Conservation (phyloP, 208 protist species). For the Crithidia sp. region DNA sequence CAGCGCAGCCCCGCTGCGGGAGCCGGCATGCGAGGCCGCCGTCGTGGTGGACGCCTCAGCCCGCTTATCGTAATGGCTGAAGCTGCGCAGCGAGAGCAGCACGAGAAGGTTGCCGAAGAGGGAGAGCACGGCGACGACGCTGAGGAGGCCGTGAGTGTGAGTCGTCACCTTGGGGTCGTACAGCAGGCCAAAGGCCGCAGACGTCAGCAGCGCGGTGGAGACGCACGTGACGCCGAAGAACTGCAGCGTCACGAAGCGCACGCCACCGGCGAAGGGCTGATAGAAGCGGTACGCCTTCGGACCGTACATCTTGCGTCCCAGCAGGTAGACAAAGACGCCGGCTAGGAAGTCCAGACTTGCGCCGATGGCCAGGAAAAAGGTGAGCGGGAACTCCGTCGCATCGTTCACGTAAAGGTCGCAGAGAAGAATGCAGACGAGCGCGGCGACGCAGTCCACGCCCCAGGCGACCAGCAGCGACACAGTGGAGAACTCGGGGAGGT, state of each 20-base stretch:
- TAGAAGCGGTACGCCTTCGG: conserved; percentile 67
- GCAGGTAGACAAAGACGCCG: conserved; percentile 53
- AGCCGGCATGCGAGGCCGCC: not conserved
- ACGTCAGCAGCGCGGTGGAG: conserved; percentile 27
- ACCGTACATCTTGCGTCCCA: conserved; percentile 53
- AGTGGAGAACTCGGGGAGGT: conserved; percentile 61
- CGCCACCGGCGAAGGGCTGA: conserved; percentile 80
- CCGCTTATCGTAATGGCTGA: conserved; percentile 26
- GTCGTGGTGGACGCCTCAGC: not conserved
- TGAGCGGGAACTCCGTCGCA: conserved; percentile 54
- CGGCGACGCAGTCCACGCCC: conserved; percentile 51
- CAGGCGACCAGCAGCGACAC: conserved; percentile 63
- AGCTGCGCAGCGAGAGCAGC: conserved; percentile 61
- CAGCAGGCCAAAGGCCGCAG: conserved; percentile 34
- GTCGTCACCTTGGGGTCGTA: conserved; percentile 29
- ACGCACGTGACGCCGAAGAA: conserved; percentile 58
- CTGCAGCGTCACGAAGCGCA: conserved; percentile 78
- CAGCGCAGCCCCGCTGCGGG: conserved; percentile 18
- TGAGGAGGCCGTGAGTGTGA: conserved; percentile 48
- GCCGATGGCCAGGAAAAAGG: conserved; percentile 47
- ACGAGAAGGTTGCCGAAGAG: conserved; percentile 66
- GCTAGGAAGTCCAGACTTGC: conserved; percentile 49
- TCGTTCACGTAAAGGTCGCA: conserved; percentile 65
- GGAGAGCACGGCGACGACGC: conserved; percentile 36
- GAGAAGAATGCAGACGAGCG: conserved; percentile 54